Base-by-base conservation (phyloP, 176 grass and related monocot genomes). In the Olyra latifolia region DNA sequence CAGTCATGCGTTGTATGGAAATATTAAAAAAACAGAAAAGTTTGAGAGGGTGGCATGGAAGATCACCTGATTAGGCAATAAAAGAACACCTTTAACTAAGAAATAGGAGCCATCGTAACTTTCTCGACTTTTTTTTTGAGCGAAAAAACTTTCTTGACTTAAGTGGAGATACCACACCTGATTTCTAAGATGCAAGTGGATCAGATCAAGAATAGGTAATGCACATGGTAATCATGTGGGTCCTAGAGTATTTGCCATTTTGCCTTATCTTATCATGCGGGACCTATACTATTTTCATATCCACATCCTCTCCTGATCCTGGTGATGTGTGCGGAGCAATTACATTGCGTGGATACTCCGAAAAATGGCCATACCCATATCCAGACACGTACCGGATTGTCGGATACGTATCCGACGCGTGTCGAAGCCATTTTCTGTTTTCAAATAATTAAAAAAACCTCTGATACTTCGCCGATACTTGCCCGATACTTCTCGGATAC, bases 141-240 rank as follows among this genome's bases (percentile, higher is more conserved):
- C 13, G 32, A 68, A n/a, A n/a, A n/a, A n/a, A n/a, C n/a, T n/a
- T n/a, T n/a, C n/a, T n/a, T n/a, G n/a, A n/a, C n/a, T n/a, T n/a
- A n/a, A n/a, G n/a, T n/a, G 75, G 56, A 39, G 19, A 73, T 44
- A 42, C 45, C 64, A 24, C 8, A 20, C 12, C 42, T 0, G 5
- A 45, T 71, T 57, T 55, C 7, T 32, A 43, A 25, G 43, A 78
- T 17, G 5, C 49, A 79, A 74, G 60, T 52, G 59, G 80, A 79
- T 66, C 28, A 19, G 61, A 47, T 49, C 3, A 67, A 73, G 74
- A 58, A 89, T 71, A 71, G 39, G 20, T 55, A 81, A 41, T 57
- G 16, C 29, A 58, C 47, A 82, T 76, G 82, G 45, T 58, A 49
- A 78, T 83, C 86, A 67, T 40, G 60, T 38, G 59, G 56, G 23